Evolutionary conservation across 768 basidiomycete genomes (phyloP).

Genomic region (Rhodotorula graminis): DNA sequence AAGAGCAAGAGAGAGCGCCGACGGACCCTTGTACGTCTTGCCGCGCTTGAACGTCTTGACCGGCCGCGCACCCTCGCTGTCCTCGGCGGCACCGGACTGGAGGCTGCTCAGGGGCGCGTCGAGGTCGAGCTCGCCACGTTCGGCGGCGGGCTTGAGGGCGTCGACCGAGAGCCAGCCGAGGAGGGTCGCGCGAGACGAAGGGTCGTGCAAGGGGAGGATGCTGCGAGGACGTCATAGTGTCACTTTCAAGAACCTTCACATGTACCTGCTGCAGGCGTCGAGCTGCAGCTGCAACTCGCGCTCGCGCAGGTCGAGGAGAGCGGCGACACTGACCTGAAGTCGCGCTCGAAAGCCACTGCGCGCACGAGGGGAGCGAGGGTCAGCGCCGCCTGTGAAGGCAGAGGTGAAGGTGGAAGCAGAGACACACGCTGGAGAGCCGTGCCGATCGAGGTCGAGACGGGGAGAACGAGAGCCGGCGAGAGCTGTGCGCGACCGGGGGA

Average conservation of each 20-base stretch:
- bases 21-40: slow-evolving; percentile 22
- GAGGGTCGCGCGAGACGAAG: slow-evolving; percentile 14
- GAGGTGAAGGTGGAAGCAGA: not conserved
- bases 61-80: not conserved
- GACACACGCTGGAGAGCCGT: slow-evolving; percentile 23
- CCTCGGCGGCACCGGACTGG: not conserved
- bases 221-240: too few relatives aligned
- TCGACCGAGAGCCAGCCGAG: slow-evolving; percentile 32
- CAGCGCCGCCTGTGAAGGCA: too few relatives aligned
- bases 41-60: slow-evolving; percentile 15
- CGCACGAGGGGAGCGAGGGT: not conserved
- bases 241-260: too few relatives aligned
- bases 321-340: slow-evolving; percentile 8
- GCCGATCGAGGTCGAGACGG: slow-evolving; percentile 5
- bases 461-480: slow-evolving; percentile 29
- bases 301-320: not conserved
- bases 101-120: slow-evolving; percentile 7
- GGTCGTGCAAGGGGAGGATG: slow-evolving; percentile 31
- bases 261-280: too few relatives aligned
- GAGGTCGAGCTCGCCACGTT: slow-evolving; percentile 5
- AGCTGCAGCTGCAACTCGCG: too few relatives aligned
- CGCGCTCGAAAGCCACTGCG: slow-evolving; percentile 35
- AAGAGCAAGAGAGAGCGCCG: not conserved
- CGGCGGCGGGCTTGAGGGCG: slow-evolving; percentile 15
- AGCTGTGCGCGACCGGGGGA: not conserved